Evolutionary conservation across 352 stramenopile species (phyloP).

Genomic region (Phytophthora citrophthora): DNA sequence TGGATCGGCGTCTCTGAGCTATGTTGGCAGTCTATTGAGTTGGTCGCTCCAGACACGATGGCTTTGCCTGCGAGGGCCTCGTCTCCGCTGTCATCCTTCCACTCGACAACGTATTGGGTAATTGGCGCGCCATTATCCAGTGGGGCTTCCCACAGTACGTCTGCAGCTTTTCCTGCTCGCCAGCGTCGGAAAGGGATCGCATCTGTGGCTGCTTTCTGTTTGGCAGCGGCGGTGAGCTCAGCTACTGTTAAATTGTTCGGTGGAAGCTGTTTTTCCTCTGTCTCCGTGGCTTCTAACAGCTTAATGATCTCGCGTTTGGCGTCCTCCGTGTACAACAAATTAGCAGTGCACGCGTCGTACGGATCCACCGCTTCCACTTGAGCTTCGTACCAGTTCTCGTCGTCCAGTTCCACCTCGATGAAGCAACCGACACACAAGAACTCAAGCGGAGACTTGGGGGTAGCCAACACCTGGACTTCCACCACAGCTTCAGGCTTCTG

Average conservation of each 20-base stretch:
- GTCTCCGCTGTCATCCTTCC: slow-evolving; percentile 58
- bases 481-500: slow-evolving; percentile 65
- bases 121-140: slow-evolving; percentile 67
- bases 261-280: slow-evolving; percentile 20
- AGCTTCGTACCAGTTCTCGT: slow-evolving; percentile 76
- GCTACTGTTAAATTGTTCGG: slow-evolving; percentile 36
- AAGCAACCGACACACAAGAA: slow-evolving; percentile 60
- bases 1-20: slow-evolving; percentile 1
- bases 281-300: slow-evolving; percentile 49
- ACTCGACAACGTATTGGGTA: slow-evolving; percentile 74
- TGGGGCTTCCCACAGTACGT: slow-evolving; percentile 74
- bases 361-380: slow-evolving; percentile 60
- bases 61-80: slow-evolving; percentile 29
- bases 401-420: slow-evolving; percentile 76
- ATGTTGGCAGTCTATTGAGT: slow-evolving; percentile 20
- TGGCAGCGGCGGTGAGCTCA: slow-evolving; percentile 54
- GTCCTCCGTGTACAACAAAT: slow-evolving; percentile 70
- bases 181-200: slow-evolving; percentile 72
- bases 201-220: slow-evolving; percentile 37
- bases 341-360: slow-evolving; percentile 64
- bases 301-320: slow-evolving; percentile 71
- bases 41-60: slow-evolving; percentile 14
- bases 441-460: slow-evolving; percentile 67
- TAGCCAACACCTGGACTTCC: slow-evolving; percentile 52
- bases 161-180: slow-evolving; percentile 71